Percentiles rank a stretch among this genome's conserved stretches.
Conservation (phyloP, 2,329 filamentous ascomycete genomes). For the Pseudogymnoascus sp. region DNA sequence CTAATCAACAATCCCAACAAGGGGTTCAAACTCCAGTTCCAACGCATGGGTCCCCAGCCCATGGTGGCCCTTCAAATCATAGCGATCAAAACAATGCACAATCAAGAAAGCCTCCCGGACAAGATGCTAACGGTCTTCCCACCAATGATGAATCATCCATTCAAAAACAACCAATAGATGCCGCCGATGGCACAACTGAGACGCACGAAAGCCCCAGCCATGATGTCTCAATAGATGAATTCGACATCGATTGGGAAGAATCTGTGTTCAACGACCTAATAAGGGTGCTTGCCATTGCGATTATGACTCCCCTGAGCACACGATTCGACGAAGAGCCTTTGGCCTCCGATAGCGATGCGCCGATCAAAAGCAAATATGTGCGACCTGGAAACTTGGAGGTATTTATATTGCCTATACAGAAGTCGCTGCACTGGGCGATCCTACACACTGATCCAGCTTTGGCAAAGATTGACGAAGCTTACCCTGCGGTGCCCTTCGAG, state of each 20-base stretch:
- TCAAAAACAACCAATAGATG: not conserved
- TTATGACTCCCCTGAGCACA: not conserved
- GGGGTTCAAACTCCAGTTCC: not conserved
- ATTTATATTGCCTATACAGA: conserved; percentile 35
- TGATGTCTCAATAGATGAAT: not conserved
- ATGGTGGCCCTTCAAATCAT: not conserved
- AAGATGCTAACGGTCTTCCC: not conserved
- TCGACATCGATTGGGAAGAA: conserved; percentile 8
- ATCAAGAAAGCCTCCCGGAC: not conserved
- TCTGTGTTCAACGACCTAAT: not conserved
- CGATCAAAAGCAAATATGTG: conserved; percentile 29
- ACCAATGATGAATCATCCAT: not conserved
- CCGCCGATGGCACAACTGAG: too few species aligned
- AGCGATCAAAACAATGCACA: not conserved
- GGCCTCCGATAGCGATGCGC: not conserved
- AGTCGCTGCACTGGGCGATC: conserved; percentile 33
- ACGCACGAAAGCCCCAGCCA: not conserved
- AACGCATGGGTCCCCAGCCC: not conserved
- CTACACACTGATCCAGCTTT: conserved; percentile 39
- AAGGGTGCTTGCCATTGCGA: not conserved
- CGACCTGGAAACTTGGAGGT: conserved; percentile 35
- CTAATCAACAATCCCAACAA: not conserved
- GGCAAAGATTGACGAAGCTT: conserved; percentile 17
- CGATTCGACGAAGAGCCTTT: not conserved
- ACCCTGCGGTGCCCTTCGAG: conserved; percentile 20